phyloP scores from a whole-genome alignment of 768 basidiomycete species.

The Amanita subjunquillea region DNA sequence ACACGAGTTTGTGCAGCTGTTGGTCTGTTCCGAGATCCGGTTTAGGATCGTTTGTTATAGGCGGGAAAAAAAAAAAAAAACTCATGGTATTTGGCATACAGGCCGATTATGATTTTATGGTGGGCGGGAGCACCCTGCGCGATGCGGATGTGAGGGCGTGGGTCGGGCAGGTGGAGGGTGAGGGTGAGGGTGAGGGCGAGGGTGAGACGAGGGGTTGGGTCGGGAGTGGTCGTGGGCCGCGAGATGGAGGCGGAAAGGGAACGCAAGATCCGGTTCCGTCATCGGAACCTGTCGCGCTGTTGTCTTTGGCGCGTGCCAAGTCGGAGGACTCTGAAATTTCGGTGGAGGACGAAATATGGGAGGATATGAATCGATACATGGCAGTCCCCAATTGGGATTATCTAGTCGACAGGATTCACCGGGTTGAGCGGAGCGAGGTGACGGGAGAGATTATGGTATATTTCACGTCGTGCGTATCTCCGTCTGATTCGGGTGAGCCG shows the following conservation, averaged over 20 bases:
- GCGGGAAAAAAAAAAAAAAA: background rate
- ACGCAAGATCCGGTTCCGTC: background rate
- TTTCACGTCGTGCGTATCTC: background rate
- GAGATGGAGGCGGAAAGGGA: background rate
- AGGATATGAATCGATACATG: constrained; percentile 3
- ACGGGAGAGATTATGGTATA: constrained; percentile 1
- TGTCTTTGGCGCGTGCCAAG: too few relatives aligned
- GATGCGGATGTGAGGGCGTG: background rate
- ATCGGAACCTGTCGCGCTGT: background rate
- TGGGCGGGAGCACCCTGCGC: background rate
- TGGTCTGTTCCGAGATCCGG: background rate
- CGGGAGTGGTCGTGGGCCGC: background rate
- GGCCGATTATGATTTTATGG: constrained; percentile 1
- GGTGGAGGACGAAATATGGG: background rate
- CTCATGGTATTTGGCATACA: background rate
- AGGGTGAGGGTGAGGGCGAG: too few relatives aligned
- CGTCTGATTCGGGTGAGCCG: too few relatives aligned
- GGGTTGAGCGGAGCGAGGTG: background rate
- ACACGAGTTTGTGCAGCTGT: background rate
- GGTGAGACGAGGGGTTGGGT: background rate
- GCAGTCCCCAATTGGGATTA: constrained; percentile 1
- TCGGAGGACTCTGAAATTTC: too few relatives aligned
- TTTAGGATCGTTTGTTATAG: background rate
- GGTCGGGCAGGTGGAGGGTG: background rate
- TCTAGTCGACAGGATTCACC: constrained; percentile 1